Evolutionary conservation across 1,284 basidiomycete genomes (phyloP).

Genomic region (Sanguinoderma infundibulare): DNA sequence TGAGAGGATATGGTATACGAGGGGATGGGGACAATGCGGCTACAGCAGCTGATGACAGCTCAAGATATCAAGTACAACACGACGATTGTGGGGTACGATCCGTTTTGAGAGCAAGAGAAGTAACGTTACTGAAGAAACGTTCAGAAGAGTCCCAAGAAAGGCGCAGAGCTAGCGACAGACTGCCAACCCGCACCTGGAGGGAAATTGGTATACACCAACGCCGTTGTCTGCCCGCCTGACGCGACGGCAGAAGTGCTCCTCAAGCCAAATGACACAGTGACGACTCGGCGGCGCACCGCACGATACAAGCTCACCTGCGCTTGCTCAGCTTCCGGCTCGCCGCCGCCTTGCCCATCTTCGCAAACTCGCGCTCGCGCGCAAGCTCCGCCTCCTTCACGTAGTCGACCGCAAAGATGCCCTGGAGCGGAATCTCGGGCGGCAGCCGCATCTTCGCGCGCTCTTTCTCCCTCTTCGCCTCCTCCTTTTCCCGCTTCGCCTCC

Average conservation of each 20-base stretch:
- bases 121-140: neutral
- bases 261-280: neutral
- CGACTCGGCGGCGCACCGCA: neutral
- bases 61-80: neutral
- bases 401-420: conserved; percentile 17
- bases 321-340: conserved; percentile 39
- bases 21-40: neutral
- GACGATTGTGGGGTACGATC: neutral
- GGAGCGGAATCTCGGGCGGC: conserved; percentile 5
- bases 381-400: conserved; percentile 24
- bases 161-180: neutral
- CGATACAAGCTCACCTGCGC: conserved; percentile 25
- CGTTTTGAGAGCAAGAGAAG: neutral
- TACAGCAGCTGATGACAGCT: neutral
- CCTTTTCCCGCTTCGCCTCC: conserved; percentile 18
- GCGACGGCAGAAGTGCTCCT: neutral
- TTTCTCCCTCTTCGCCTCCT: conserved; percentile 19
- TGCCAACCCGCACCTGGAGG: neutral
- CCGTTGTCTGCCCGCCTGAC: neutral
- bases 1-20: neutral
- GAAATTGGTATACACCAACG: neutral
- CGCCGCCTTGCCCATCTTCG: conserved; percentile 13
- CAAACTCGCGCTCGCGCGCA: conserved; percentile 24
- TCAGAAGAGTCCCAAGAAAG: neutral
- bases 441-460: conserved; percentile 3